Evolutionary conservation across 2,329 filamentous ascomycete genomes (phyloP).

Genomic region (Rutstroemia sp.): DNA sequence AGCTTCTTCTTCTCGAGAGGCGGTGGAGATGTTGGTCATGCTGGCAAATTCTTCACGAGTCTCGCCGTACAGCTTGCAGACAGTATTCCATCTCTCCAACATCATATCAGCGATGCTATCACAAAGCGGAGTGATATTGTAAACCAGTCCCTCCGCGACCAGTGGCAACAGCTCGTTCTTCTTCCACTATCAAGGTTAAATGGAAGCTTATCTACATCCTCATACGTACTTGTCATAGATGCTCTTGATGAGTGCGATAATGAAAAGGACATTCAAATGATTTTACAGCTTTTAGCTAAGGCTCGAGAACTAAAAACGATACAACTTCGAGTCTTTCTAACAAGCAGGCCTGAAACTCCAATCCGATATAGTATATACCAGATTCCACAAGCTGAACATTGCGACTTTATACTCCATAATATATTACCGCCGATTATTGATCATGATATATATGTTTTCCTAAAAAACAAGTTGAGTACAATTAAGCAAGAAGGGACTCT

Average conservation of each 20-base stretch:
- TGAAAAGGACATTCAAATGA: conserved; percentile 10
- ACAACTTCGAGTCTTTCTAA: neutral
- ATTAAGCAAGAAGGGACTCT: conserved; percentile 10
- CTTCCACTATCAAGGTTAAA: neutral
- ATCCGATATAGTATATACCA: too few relatives aligned
- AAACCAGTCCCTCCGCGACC: conserved; percentile 27
- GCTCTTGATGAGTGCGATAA: too few relatives aligned
- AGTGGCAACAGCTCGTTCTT: conserved; percentile 29
- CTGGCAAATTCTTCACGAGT: conserved; percentile 28
- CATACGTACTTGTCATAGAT: too few relatives aligned
- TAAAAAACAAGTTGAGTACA: conserved; percentile 6
- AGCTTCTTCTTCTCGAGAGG: conserved; percentile 16
- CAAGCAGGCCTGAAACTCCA: too few relatives aligned
- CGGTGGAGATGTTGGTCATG: conserved; percentile 22
- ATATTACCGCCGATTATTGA: conserved; percentile 10
- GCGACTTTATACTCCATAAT: conserved; percentile 6
- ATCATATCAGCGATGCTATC: conserved; percentile 26
- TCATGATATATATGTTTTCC: conserved; percentile 14
- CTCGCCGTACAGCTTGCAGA: conserved; percentile 23
- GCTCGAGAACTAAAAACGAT: conserved; percentile 11
- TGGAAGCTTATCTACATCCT: too few relatives aligned
- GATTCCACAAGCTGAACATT: too few relatives aligned
- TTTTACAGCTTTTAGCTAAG: conserved; percentile 25
- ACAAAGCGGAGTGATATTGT: conserved; percentile 27
- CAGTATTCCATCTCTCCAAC: conserved; percentile 25